These are phyloP conservation scores for Hypomyces rosellus DNA, from an alignment of 2,329 filamentous ascomycete genomes.

Conservation along the genomic window DNA sequence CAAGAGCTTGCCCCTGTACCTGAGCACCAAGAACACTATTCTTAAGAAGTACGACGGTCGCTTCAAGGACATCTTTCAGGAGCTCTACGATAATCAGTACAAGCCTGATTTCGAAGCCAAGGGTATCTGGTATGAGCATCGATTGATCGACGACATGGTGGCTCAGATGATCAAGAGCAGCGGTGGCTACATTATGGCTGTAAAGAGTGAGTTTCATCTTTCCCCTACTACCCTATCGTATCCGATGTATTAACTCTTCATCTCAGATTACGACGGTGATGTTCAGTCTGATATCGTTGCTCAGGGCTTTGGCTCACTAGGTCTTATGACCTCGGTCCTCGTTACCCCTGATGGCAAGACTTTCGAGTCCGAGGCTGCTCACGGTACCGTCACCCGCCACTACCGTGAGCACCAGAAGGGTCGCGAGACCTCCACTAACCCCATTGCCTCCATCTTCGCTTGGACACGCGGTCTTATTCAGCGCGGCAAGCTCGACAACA, in stretches of 20 bases:
- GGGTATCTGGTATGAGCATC: conserved; percentile 98
- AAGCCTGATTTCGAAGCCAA: conserved; percentile 83
- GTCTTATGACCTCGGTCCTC: conserved; percentile 96
- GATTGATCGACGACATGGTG: conserved; percentile 99
- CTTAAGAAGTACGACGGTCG: conserved; percentile 97
- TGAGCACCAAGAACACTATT: conserved; percentile 99
- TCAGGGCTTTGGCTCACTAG: conserved; percentile 95
- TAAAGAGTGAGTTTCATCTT: conserved; percentile 70
- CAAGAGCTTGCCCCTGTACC: conserved; percentile 90
- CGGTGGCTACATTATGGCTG: conserved; percentile 92
- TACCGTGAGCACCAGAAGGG: conserved; percentile 99
- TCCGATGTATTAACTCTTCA: background rate
- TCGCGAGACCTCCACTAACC: conserved; percentile 94
- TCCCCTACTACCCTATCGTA: background rate
- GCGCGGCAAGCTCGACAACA: conserved; percentile 86
- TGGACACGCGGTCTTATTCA: conserved; percentile 94
- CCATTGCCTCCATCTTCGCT: conserved; percentile 97
- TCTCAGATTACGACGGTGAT: conserved; percentile 90
- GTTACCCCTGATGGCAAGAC: conserved; percentile 96
- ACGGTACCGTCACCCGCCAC: conserved; percentile 97
- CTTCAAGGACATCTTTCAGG: conserved; percentile 99
- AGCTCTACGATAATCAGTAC: conserved; percentile 85
- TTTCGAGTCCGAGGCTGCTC: conserved; percentile 94
- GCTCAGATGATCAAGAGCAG: conserved; percentile 99
- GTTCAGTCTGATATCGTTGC: conserved; percentile 98